phyloP scores from a whole-genome alignment of 2,329 filamentous ascomycete species.

The Paramyrothecium sp. region DNA sequence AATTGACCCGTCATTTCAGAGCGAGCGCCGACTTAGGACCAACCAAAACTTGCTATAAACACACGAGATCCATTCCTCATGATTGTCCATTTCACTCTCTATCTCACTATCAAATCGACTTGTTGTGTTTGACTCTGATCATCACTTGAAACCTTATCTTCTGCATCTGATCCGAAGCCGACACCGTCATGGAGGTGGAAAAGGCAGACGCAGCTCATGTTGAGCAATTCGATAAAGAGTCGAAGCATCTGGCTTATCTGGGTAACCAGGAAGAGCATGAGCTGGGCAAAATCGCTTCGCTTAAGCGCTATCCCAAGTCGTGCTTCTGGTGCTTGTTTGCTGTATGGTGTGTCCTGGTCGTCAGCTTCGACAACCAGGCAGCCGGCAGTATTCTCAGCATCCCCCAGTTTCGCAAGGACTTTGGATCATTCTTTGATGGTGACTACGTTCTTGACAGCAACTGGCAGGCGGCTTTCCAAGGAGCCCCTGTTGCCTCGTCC shows the following conservation, averaged over 20 bases:
- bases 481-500: slow-evolving; percentile 36
- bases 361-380: slow-evolving; percentile 40
- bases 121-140: too few species aligned
- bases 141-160: too few species aligned
- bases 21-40: too few species aligned
- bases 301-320: slow-evolving; percentile 21
- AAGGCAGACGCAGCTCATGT: too few species aligned
- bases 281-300: slow-evolving; percentile 15
- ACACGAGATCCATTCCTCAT: too few species aligned
- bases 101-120: too few species aligned
- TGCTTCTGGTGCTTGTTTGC: slow-evolving; percentile 35
- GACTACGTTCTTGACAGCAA: slow-evolving; percentile 37
- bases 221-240: too few species aligned
- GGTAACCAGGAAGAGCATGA: slow-evolving; percentile 25
- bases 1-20: too few species aligned
- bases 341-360: slow-evolving; percentile 36
- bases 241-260: slow-evolving; percentile 12
- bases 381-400: slow-evolving; percentile 38
- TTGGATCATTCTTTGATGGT: slow-evolving; percentile 32
- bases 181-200: too few species aligned
- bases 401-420: slow-evolving; percentile 43
- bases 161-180: too few species aligned
- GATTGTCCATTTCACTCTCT: too few species aligned
- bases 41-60: too few species aligned
- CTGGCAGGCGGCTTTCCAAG: slow-evolving; percentile 44